Conservation (phyloP, 129 eudicot species). For the Silybum marianum region DNA sequence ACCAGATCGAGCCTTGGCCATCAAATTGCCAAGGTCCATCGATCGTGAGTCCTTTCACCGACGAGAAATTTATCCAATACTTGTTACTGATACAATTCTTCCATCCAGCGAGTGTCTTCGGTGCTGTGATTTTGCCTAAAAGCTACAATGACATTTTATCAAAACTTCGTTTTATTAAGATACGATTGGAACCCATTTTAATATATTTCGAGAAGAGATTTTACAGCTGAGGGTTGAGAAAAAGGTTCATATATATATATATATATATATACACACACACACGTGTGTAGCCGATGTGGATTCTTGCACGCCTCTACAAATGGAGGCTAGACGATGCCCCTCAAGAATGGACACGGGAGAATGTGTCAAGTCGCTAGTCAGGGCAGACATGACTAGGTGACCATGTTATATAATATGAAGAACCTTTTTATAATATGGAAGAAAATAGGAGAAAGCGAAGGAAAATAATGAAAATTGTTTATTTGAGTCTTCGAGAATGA, state of each 20-base stretch:
- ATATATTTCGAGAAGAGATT: background rate
- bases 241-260: background rate
- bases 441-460: too few species aligned
- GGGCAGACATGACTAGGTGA: too few species aligned
- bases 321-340: too few species aligned
- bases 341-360: too few species aligned
- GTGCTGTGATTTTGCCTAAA: slow-evolving; percentile 49
- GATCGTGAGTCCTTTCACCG: slow-evolving; percentile 41
- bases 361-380: too few species aligned
- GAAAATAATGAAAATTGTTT: too few species aligned
- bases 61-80: slow-evolving; percentile 39
- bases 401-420: too few species aligned
- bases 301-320: too few species aligned
- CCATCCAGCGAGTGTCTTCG: slow-evolving; percentile 33
- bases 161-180: background rate
- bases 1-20: slow-evolving; percentile 52
- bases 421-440: too few species aligned
- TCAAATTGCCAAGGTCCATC: slow-evolving; percentile 46
- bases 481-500: too few species aligned
- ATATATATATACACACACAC: too few species aligned
- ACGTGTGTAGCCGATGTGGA: too few species aligned
- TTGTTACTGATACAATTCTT: background rate
- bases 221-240: background rate
- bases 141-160: slow-evolving; percentile 28
- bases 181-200: background rate